These are phyloP conservation scores for Coemansia sp. DNA, from an alignment of 192 early-diverging fungal genomes.

Conservation along the genomic window DNA sequence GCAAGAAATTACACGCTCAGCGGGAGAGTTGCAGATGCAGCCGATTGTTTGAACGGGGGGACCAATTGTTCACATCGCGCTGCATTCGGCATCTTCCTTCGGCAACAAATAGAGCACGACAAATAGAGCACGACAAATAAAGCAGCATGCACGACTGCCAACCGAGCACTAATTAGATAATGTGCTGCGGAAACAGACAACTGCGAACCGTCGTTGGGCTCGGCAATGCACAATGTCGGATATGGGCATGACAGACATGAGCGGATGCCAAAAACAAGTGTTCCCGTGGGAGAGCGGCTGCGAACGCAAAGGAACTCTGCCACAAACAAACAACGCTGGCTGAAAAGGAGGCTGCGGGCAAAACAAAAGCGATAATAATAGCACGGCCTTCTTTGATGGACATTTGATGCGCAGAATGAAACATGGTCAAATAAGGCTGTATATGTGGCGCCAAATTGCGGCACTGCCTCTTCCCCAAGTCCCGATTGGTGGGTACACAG, in stretches of 20 bases:
- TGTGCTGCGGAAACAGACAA: no score
- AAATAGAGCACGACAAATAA: no score
- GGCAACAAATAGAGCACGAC: no score
- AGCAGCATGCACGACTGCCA: no score
- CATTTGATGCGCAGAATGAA: background rate
- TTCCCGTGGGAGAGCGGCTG: no score
- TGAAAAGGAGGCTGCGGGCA: constrained; percentile 6
- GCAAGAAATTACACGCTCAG: constrained; percentile 1
- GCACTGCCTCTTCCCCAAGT: background rate
- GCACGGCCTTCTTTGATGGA: background rate
- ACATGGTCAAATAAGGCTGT: background rate
- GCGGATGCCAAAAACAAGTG: no score
- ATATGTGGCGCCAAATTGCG: constrained; percentile 8
- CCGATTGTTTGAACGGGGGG: background rate
- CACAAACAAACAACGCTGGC: no score
- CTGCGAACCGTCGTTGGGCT: background rate
- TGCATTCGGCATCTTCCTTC: no score
- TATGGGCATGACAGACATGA: background rate
- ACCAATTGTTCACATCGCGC: no score
- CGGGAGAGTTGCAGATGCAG: constrained; percentile 1
- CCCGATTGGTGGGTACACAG: constrained; percentile 2
- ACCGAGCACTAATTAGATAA: no score
- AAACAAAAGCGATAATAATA: constrained; percentile 14
- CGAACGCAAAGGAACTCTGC: no score
- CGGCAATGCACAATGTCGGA: background rate